A percentile compares a stretch with the other conserved stretches of the same genome.
These are phyloP conservation scores for Chaetomium olivaceum DNA, from an alignment of 2,329 filamentous ascomycete species.

Conservation along the genomic window DNA sequence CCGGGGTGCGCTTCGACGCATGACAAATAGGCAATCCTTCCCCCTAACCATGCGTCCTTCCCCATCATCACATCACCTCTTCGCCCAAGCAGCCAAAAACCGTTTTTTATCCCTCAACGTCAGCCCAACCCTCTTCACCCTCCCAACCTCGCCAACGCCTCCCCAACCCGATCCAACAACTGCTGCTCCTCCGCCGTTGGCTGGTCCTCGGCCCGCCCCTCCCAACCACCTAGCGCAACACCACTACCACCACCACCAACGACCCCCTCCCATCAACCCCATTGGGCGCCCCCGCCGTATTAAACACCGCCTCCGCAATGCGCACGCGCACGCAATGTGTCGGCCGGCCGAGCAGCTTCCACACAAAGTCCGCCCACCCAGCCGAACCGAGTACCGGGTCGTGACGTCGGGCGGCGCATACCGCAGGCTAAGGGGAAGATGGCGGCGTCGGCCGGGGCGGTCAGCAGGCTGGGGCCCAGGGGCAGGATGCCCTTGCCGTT, in stretches of 20 bases:
- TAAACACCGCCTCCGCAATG: slow-evolving; percentile 74
- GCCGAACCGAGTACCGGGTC: slow-evolving; percentile 75
- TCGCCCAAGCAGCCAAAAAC: slow-evolving; percentile 71
- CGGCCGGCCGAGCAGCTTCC: slow-evolving; percentile 79
- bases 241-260: slow-evolving; percentile 20
- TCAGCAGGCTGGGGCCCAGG: slow-evolving; percentile 74
- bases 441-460: slow-evolving; percentile 64
- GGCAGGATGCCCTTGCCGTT: slow-evolving; percentile 90
- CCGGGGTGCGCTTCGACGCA: not conserved
- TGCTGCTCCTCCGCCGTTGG: slow-evolving; percentile 61
- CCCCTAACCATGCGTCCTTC: not conserved
- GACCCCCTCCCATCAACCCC: slow-evolving; percentile 15
- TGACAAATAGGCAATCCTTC: not conserved
- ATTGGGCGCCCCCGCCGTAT: slow-evolving; percentile 43
- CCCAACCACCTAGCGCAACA: slow-evolving; percentile 34
- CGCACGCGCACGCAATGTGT: slow-evolving; percentile 89
- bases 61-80: slow-evolving; percentile 35
- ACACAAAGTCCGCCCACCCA: slow-evolving; percentile 72
- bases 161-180: slow-evolving; percentile 76
- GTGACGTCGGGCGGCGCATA: slow-evolving; percentile 90
- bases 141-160: slow-evolving; percentile 80
- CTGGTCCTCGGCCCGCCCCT: slow-evolving; percentile 37
- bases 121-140: slow-evolving; percentile 85
- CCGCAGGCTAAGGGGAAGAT: slow-evolving; percentile 91
- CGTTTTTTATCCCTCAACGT: slow-evolving; percentile 78